phyloP scores from a whole-genome alignment of 306 rosid species.

The Senna siamea region DNA sequence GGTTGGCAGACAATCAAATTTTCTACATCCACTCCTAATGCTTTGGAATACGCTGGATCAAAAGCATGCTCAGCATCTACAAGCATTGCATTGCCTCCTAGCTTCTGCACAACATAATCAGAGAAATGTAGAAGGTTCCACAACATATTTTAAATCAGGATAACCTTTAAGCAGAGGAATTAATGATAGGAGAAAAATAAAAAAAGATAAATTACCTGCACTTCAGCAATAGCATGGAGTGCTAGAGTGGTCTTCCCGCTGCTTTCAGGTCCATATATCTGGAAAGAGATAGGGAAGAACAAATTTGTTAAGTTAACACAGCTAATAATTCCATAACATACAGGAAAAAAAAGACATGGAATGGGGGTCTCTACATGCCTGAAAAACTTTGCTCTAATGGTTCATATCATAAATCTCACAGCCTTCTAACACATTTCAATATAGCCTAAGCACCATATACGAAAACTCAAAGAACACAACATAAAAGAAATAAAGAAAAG shows the following conservation, averaged over 20 bases:
- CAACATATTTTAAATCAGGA: conserved; percentile 4
- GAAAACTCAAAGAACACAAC: conserved; percentile 3
- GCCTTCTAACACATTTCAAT: not conserved
- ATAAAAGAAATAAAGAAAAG: not conserved
- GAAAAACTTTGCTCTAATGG: not conserved
- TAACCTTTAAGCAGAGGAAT: not conserved
- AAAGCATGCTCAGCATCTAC: conserved; percentile 99
- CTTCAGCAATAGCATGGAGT: conserved; percentile 97
- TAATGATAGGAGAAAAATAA: conserved; percentile 26
- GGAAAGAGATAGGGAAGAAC: conserved; percentile 35
- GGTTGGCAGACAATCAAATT: conserved; percentile 96
- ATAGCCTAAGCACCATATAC: conserved; percentile 8
- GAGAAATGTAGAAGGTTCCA: conserved; percentile 40
- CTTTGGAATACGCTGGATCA: conserved; percentile 96
- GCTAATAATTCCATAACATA: conserved; percentile 18
- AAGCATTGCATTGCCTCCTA: conserved; percentile 99
- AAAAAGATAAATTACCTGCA: conserved; percentile 66
- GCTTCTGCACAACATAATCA: conserved; percentile 61
- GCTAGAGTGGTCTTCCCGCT: conserved; percentile 99
- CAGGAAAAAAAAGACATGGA: conserved; percentile 19
- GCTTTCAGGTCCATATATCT: conserved; percentile 99
- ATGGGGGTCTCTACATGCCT: conserved; percentile 16
- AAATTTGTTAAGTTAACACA: not conserved
- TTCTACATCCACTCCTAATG: conserved; percentile 97
- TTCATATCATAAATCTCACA: conserved; percentile 6